Conservation (phyloP, 2,329 filamentous ascomycete species). For the Verticillium zaregamsianum region DNA sequence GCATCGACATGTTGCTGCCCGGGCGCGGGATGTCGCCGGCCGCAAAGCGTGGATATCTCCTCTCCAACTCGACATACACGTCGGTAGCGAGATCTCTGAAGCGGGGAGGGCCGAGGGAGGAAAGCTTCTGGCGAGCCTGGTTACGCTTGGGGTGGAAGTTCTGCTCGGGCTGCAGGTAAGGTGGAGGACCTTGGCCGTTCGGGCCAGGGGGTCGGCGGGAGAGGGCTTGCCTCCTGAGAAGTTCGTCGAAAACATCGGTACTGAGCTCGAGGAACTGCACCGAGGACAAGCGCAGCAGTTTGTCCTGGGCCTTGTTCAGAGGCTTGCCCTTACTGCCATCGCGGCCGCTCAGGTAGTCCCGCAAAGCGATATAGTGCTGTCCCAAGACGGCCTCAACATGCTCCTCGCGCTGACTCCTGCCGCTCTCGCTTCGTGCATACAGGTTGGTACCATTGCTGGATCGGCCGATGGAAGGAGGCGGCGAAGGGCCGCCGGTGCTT, state of each 20-base stretch:
- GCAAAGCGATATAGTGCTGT: conserved; percentile 79
- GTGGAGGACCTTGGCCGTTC: conserved; percentile 50
- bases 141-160: conserved; percentile 96
- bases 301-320: conserved; percentile 89
- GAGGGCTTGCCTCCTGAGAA: conserved; percentile 76
- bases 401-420: conserved; percentile 57
- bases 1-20: conserved; percentile 64
- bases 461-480: conserved; percentile 80
- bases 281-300: conserved; percentile 80
- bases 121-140: conserved; percentile 92
- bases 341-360: conserved; percentile 70
- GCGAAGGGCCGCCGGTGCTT: conserved; percentile 66
- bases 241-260: conserved; percentile 95
- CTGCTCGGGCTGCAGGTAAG: conserved; percentile 77
- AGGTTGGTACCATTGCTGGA: conserved; percentile 76
- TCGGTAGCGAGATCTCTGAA: conserved; percentile 93
- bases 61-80: conserved; percentile 91
- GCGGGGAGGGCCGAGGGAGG: conserved; percentile 77
- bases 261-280: conserved; percentile 97
- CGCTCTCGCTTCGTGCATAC: conserved; percentile 64
- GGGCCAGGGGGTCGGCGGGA: conserved; percentile 50
- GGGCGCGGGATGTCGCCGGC: conserved; percentile 63
- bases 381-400: conserved; percentile 59
- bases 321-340: conserved; percentile 72
- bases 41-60: conserved; percentile 79